Base-by-base conservation (phyloP, 1,139 yeast species). In the Yamadazyma aaseri region DNA sequence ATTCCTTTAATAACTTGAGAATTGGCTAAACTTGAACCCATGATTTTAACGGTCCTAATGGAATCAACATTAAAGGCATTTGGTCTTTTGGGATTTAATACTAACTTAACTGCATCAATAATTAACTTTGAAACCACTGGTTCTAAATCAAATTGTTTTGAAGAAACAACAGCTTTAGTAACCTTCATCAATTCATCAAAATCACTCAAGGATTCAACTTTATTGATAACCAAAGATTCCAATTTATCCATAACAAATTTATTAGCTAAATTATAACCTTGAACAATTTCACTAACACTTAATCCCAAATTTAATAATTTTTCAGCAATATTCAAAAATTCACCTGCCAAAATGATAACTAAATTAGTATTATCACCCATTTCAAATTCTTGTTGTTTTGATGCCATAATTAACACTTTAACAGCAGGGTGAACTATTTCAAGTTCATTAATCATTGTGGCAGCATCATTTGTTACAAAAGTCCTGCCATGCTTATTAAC, bases 371-470 rank as follows among this genome's bases (percentile, higher is more conserved):
- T 63, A 50, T 71, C 76, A 27, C 76, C 76, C 74, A 71, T 66
- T 48, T 92, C 98, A 49, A 81, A 76, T 58, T 92, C 96, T 64
- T 92, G 98, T 65, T 92, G 98, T 56, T 90, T 87, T 14, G 95
- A 81, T 16, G 97, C 96, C 97, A 89, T 87, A 39, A 92, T 95
- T 45, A 92, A 76, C 31, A 92, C 79, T 62, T 92, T 92, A 14
- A 94, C 98, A 1, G 97, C 97, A 6, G 98, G 98, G 58, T 92
- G 98, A 30, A 92, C 92, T 45, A 94, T 86, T 48, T 92, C 97
- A 39, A 92, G 70, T 59, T 94, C 97, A 48, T 86, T 78, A 44
- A 92, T 71, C 81, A 92, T 92, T 8, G 98, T 92, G 27, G 97
- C 96, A 10, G 97, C 97, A 61, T 94, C 98, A 50, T 87, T 86